These are phyloP conservation scores for Pyrenochaeta sp. DNA, from an alignment of 2,329 filamentous ascomycete genomes.

Conservation along the genomic window DNA sequence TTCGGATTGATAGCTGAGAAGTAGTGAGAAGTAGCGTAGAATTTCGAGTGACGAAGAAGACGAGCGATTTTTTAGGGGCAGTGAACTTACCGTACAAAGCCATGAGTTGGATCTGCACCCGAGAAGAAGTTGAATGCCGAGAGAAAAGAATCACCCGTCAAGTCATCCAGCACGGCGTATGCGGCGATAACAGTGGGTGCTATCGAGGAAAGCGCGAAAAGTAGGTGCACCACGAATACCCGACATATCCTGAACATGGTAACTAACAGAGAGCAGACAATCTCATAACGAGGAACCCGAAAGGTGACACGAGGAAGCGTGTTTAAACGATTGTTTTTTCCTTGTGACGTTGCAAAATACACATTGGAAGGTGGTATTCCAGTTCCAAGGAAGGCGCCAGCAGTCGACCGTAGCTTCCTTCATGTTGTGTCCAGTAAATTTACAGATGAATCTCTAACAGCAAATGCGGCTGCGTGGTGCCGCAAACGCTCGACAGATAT, in stretches of 20 bases:
- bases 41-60: background rate
- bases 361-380: background rate
- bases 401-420: background rate
- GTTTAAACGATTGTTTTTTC: background rate
- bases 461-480: background rate
- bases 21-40: background rate
- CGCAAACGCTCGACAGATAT: background rate
- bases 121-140: constrained; percentile 41
- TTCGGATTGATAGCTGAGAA: constrained; percentile 51
- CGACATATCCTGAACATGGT: background rate
- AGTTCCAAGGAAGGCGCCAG: background rate
- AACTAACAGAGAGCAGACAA: background rate
- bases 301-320: background rate
- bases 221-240: background rate
- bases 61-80: background rate
- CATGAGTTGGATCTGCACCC: constrained; percentile 51
- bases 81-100: constrained; percentile 24
- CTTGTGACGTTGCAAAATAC: background rate
- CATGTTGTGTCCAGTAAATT: background rate
- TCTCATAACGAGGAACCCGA: background rate
- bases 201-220: background rate
- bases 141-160: constrained; percentile 18
- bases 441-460: background rate
- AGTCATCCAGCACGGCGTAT: constrained; percentile 21
- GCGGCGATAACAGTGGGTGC: background rate